These are phyloP conservation scores for Waltiozyma sp. DNA, from an alignment of 1,139 yeast species.

Conservation along the genomic window DNA sequence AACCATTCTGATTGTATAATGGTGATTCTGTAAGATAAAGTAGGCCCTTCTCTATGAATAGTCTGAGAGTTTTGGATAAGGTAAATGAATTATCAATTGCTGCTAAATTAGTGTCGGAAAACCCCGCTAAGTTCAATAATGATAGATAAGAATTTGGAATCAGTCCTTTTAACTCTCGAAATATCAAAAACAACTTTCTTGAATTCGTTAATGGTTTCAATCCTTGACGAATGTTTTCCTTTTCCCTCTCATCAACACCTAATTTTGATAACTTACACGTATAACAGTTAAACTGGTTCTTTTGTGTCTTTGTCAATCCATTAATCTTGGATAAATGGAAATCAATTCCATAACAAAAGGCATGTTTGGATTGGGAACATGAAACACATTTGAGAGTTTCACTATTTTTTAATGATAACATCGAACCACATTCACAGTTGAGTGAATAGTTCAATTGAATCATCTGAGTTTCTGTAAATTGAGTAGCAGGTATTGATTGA, in stretches of 20 bases:
- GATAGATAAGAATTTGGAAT: not conserved
- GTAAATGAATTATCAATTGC: not conserved
- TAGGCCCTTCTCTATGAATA: too few relatives aligned
- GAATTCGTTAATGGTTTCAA: not conserved
- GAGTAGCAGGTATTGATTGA: not conserved
- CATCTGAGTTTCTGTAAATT: too few relatives aligned
- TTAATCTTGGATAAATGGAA: too few relatives aligned
- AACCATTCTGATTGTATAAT: too few relatives aligned
- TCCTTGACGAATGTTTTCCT: too few relatives aligned
- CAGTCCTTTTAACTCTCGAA: not conserved
- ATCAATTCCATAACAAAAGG: not conserved
- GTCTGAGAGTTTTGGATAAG: too few relatives aligned
- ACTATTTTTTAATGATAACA: too few relatives aligned
- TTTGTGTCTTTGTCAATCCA: not conserved
- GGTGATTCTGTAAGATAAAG: too few relatives aligned
- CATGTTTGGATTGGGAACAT: not conserved
- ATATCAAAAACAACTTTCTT: not conserved
- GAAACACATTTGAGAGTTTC: not conserved
- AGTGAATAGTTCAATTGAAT: too few relatives aligned
- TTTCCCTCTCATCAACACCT: not conserved
- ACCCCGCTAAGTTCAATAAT: not conserved
- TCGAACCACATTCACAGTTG: not conserved
- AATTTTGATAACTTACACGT: not conserved
- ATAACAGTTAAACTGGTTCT: not conserved
- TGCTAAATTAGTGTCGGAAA: too few relatives aligned